Conservation (phyloP, 345 rosid species). For the Mallotus nudiflorus region DNA sequence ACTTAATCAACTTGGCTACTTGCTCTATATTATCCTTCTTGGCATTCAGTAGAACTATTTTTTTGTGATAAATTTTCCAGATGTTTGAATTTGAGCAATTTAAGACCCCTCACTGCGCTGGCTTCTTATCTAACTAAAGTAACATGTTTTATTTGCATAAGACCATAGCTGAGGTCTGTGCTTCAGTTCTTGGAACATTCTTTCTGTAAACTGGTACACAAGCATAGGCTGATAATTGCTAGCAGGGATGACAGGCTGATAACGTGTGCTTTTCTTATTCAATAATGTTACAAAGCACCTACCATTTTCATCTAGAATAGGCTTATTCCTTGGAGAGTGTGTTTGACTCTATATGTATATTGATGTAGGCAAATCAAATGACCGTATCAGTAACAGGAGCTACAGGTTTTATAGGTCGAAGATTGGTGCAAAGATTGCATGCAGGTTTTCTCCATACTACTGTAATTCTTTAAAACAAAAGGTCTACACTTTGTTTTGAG, state of each 20-base stretch:
- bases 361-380: conserved; percentile 56
- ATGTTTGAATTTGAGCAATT: neutral
- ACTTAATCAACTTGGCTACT: neutral
- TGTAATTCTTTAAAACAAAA: neutral
- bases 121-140: neutral
- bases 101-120: neutral
- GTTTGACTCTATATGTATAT: conserved; percentile 17
- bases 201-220: neutral
- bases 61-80: neutral
- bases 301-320: neutral
- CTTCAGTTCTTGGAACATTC: neutral
- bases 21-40: too few species aligned
- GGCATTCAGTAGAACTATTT: neutral
- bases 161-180: neutral
- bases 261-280: neutral
- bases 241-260: neutral
- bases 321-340: conserved; percentile 14
- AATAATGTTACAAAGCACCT: neutral
- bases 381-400: conserved; percentile 91
- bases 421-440: conserved; percentile 77
- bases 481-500: neutral
- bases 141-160: neutral
- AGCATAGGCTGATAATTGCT: neutral
- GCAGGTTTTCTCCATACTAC: conserved; percentile 48
- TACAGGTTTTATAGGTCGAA: conserved; percentile 83